Evolutionary conservation across 768 basidiomycete genomes (phyloP).

Genomic region (Boletus huronensis): DNA sequence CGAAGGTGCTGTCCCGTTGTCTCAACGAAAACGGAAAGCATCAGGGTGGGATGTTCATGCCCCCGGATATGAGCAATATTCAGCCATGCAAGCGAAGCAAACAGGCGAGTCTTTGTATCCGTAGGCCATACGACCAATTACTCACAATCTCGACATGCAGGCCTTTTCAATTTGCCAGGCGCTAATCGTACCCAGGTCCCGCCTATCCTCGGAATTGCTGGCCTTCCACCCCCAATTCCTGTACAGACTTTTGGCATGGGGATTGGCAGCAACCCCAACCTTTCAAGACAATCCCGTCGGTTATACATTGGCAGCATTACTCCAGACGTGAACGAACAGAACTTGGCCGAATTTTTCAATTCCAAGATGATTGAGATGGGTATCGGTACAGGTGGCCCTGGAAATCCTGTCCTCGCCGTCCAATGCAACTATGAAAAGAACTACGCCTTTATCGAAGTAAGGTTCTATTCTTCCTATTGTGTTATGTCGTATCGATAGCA

Average conservation of each 20-base stretch:
- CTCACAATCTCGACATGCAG: slow-evolving; percentile 39
- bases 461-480: slow-evolving; percentile 17
- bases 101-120: slow-evolving; percentile 57
- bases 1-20: slow-evolving; percentile 73
- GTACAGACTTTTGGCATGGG: slow-evolving; percentile 86
- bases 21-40: slow-evolving; percentile 83
- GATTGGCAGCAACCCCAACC: slow-evolving; percentile 80
- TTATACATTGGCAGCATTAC: slow-evolving; percentile 98
- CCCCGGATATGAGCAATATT: slow-evolving; percentile 92
- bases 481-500: slow-evolving; percentile 4
- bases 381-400: slow-evolving; percentile 78
- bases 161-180: slow-evolving; percentile 94
- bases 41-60: slow-evolving; percentile 97
- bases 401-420: slow-evolving; percentile 88
- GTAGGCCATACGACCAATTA: background rate
- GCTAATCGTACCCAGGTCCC: slow-evolving; percentile 87
- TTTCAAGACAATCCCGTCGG: slow-evolving; percentile 90
- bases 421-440: slow-evolving; percentile 99
- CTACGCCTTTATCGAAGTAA: slow-evolving; percentile 96
- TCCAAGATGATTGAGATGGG: slow-evolving; percentile 91
- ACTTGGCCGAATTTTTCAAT: slow-evolving; percentile 92
- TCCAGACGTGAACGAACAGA: slow-evolving; percentile 89
- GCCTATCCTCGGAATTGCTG: slow-evolving; percentile 77
- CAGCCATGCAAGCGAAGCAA: slow-evolving; percentile 96
- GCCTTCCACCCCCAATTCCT: slow-evolving; percentile 78